Percentiles rank a stretch among this genome's conserved stretches.
Evolutionary conservation across 2,329 filamentous ascomycete species (phyloP).

Genomic region (Arthrobotrys sphaeroides): DNA sequence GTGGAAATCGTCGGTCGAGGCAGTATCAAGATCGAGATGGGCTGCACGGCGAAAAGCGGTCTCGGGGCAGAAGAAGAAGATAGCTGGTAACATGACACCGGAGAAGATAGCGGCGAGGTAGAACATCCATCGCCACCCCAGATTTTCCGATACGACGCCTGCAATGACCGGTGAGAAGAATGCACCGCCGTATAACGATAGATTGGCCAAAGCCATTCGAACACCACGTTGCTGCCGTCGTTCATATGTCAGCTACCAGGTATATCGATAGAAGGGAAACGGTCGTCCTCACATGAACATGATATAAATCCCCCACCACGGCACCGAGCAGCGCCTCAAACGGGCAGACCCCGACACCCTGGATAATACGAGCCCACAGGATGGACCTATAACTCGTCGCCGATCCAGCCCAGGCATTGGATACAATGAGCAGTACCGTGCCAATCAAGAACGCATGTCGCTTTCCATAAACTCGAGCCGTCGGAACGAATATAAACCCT

Average conservation of each 20-base stretch:
- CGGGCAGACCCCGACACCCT: slow-evolving; percentile 85
- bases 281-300: slow-evolving; percentile 71
- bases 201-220: slow-evolving; percentile 83
- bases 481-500: slow-evolving; percentile 85
- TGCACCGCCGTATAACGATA: slow-evolving; percentile 75
- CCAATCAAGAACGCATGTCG: slow-evolving; percentile 85
- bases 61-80: slow-evolving; percentile 85
- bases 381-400: slow-evolving; percentile 75
- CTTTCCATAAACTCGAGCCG: slow-evolving; percentile 90
- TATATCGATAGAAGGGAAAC: neutral
- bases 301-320: slow-evolving; percentile 87
- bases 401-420: slow-evolving; percentile 78
- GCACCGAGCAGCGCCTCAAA: slow-evolving; percentile 92
- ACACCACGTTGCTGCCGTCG: slow-evolving; percentile 73
- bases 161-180: slow-evolving; percentile 89
- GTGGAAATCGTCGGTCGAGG: slow-evolving; percentile 59
- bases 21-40: slow-evolving; percentile 75
- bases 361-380: slow-evolving; percentile 80
- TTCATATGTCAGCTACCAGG: neutral
- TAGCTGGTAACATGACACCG: slow-evolving; percentile 72
- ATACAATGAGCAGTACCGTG: slow-evolving; percentile 75
- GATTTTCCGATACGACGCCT: slow-evolving; percentile 78
- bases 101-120: slow-evolving; percentile 88
- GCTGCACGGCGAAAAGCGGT: slow-evolving; percentile 77
- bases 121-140: slow-evolving; percentile 90